Percentiles rank a stretch among this genome's conserved stretches.
Evolutionary conservation across 2,329 filamentous ascomycete species (phyloP).

Genomic region (Scortechinia acanthostroma): DNA sequence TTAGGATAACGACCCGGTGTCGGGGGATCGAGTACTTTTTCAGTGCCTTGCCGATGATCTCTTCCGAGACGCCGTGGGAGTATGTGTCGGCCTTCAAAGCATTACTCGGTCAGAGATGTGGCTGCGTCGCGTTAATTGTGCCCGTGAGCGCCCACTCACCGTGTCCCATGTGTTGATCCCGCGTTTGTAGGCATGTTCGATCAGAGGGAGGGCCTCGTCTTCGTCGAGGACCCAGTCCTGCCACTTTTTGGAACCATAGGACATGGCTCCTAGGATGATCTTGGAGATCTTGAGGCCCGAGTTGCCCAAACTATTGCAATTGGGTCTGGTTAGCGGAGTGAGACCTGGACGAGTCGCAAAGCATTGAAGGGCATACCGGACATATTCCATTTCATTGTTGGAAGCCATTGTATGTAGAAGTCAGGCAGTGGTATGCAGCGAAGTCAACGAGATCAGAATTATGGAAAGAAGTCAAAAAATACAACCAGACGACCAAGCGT

Average conservation of each 20-base stretch:
- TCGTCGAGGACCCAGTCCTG: constrained; percentile 38
- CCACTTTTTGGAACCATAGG: constrained; percentile 35
- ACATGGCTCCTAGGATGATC: constrained; percentile 46
- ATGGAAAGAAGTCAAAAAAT: too few relatives aligned
- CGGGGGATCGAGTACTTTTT: constrained; percentile 43
- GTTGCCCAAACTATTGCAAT: constrained; percentile 28
- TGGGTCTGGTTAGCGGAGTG: not conserved
- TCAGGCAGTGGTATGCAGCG: too few relatives aligned
- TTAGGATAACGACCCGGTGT: constrained; percentile 41
- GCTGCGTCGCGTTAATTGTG: constrained; percentile 23
- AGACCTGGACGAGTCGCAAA: not conserved
- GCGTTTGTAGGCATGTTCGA: constrained; percentile 46
- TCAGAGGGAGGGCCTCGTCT: constrained; percentile 34
- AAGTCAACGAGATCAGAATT: too few relatives aligned
- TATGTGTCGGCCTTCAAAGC: constrained; percentile 43
- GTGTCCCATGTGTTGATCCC: constrained; percentile 47
- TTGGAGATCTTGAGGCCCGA: constrained; percentile 46
- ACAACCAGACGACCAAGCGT: too few relatives aligned
- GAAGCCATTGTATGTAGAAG: too few relatives aligned
- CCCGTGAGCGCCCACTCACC: constrained; percentile 15
- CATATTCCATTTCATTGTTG: constrained; percentile 2
- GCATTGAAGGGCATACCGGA: not conserved
- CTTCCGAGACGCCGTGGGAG: constrained; percentile 39
- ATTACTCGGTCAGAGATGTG: too few relatives aligned
- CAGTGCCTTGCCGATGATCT: constrained; percentile 43